These are phyloP conservation scores for Lagenaria siceraria DNA, from an alignment of 306 rosid genomes.

Conservation along the genomic window DNA sequence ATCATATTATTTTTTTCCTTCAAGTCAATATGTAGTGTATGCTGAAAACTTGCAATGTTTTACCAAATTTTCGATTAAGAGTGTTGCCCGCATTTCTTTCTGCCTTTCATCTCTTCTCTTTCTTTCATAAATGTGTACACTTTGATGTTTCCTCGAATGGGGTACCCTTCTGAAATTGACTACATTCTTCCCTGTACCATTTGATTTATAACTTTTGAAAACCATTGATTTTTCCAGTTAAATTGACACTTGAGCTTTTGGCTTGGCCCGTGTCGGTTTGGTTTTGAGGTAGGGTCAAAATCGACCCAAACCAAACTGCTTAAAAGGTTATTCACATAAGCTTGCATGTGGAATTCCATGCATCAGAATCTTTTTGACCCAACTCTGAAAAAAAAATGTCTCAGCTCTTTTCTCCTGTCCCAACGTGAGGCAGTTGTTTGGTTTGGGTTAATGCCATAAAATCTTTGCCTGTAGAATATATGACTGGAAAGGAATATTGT, in stretches of 20 bases:
- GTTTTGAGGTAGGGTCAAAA: not conserved
- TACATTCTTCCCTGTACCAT: not conserved
- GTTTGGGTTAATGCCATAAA: not conserved
- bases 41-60: not conserved
- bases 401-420: not conserved
- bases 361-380: not conserved
- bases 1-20: not conserved
- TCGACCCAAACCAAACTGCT: not conserved
- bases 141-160: not conserved
- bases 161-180: not conserved
- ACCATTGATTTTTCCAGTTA: not conserved
- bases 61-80: not conserved
- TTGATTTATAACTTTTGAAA: not conserved
- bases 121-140: not conserved
- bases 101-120: not conserved
- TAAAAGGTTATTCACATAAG: not conserved
- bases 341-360: not conserved
- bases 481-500: not conserved
- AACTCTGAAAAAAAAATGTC: not conserved
- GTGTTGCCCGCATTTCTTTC: not conserved
- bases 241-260: not conserved
- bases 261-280: not conserved
- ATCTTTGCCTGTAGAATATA: not conserved
- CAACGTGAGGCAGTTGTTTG: not conserved
- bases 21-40: slow-evolving; percentile 3